Percentiles rank a stretch among this genome's conserved stretches.
These are phyloP conservation scores for Didymella pomorum DNA, from an alignment of 2,329 filamentous ascomycete genomes.

Conservation along the genomic window DNA sequence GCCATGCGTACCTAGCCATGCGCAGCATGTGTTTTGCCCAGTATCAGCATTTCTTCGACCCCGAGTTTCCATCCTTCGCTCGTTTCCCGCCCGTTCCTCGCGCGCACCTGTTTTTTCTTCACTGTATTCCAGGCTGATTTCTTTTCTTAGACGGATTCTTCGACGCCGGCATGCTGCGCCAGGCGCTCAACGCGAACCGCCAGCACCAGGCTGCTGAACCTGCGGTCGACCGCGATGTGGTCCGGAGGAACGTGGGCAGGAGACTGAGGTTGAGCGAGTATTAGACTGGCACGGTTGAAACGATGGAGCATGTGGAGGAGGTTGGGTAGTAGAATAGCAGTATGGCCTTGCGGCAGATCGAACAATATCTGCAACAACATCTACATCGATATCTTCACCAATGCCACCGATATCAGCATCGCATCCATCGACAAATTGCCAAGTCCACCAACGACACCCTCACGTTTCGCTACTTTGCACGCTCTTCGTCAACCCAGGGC, in stretches of 20 bases:
- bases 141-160: conserved; percentile 85
- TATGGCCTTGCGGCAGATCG: not conserved
- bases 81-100: too few relatives aligned
- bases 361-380: not conserved
- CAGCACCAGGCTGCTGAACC: conserved; percentile 56
- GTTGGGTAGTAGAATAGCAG: not conserved
- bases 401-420: not conserved
- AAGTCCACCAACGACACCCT: too few relatives aligned
- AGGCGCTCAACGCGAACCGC: conserved; percentile 80
- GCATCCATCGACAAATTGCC: not conserved
- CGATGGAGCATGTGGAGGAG: not conserved
- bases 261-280: conserved; percentile 76
- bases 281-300: conserved; percentile 44
- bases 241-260: conserved; percentile 75
- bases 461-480: not conserved
- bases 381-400: too few relatives aligned
- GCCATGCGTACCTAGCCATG: too few relatives aligned
- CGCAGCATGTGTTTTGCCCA: too few relatives aligned
- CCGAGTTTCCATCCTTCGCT: too few relatives aligned
- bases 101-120: too few relatives aligned
- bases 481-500: not conserved
- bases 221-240: conserved; percentile 67
- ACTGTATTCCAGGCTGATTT: conserved; percentile 35
- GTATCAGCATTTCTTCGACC: too few relatives aligned
- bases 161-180: conserved; percentile 91